Evolutionary conservation across 495 filamentous ascomycete species (phyloP), one percentile per base, ranked within the genome.

Genomic region (Xylaria grammica): DNA sequence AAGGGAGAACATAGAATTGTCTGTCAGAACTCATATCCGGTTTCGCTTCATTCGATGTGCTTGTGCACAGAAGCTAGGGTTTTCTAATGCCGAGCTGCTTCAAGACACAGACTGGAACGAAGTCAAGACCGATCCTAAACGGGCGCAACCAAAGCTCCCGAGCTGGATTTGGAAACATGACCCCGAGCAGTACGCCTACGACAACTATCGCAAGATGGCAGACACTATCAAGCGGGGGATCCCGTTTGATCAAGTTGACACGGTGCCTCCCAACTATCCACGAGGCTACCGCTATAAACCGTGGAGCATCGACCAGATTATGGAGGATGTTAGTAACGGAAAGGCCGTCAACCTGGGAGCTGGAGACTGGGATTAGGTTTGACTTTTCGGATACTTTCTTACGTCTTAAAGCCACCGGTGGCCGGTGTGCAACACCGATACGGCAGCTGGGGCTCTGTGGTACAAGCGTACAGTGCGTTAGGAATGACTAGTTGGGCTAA

Each of bases 81-180:
- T 86, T 63, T 78, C 77, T 45, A 89, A 85, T 19, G 79, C 82
- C 22, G 81, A 88, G 69, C 71, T 82, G 32, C 78, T 82, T 52
- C 84, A 87, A 63, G 81, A 85, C 60, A 85, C 86, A 4, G 76
- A 89, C 72, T 88, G 85, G 86, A 75, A 79, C 36, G 75, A 79
- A 46, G 82, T 85, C 34, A 78, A 82, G 65, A 68, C 82, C 15
- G 75, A 89, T 55, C 85, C 84, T 7, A 75, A 79, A 27, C 70
- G 72, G 10, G 79, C 82, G 19, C 77, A 80, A 65, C 80, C 78
- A n/a, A 80, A 79, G 67, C 72, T 80, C 30, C 84, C 79, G 17
- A 80, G 76, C 60, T 86, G 84, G 85, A 75, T 87, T 20, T 83
- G 76, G 74, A 66, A 69, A n/a, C 84, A 86, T 66, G 84, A 88